Evolutionary conservation across 2,329 filamentous ascomycete species (phyloP), one percentile per base, ranked within the genome.

Genomic region (Huntiella omanensis): DNA sequence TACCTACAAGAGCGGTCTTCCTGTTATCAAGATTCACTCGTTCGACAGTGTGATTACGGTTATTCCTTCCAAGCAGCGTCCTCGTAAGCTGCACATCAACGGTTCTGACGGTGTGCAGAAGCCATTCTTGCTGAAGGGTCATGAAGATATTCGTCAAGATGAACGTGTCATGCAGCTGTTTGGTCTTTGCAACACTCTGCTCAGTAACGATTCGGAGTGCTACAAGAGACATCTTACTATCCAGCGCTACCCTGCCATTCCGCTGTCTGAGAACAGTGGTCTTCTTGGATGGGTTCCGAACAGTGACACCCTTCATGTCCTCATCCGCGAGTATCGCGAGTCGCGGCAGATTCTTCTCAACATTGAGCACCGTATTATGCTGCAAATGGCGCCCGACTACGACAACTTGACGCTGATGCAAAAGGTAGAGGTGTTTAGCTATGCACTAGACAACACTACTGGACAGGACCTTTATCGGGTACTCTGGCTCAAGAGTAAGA

Each of bases 161-260:
- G 91, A 99, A 64, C 80, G 92, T 63, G 91, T 98, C 54, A 99
- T 98, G 92, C 91, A 99, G 63, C 73, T 99, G 33, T 98, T 99
- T 58, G 91, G 91, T 36, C 74, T 99, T 11, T 91, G 88, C 65
- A 99, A 99, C 61, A 98, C 92, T 0, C 73, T 98, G 1, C 74
- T 99, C 37, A 73, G 83, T 40, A 88, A 88, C 57, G 92, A 99
- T 59, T 84, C 85, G 3, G 92, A 99, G 63, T 91, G 82, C 55
- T 92, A 94, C 64, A 98, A 98, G 68, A 78, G 91, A 7, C 91
- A 98, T 62, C 75, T 99, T 52, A 92, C 86, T 55, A 96, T 98
- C 52, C 87, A 96, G 60, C 77, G 84, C 53, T 98, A 93, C 63
- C 83, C 91, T 2, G 87, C 86, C n/a, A 96, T 96, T 57, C 91